phyloP scores from a whole-genome alignment of 2,329 filamentous ascomycete species.

The Byssoonygena ceratinophila region DNA sequence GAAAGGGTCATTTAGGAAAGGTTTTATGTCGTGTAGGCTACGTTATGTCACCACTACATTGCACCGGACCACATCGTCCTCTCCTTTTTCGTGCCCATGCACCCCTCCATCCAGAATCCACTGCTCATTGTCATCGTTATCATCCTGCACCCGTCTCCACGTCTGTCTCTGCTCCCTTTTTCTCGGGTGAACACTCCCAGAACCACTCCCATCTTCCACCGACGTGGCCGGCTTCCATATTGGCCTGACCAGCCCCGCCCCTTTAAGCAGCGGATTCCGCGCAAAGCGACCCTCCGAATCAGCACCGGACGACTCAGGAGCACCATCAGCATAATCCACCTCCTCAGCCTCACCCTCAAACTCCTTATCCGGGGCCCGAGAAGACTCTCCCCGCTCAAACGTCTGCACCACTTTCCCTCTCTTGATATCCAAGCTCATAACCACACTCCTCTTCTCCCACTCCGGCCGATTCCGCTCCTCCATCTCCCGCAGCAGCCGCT shows the following conservation, averaged over 20 bases:
- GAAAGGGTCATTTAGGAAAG: not conserved
- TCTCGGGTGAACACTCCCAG: slow-evolving; percentile 15
- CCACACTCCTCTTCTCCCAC: slow-evolving; percentile 76
- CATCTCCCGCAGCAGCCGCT: slow-evolving; percentile 71
- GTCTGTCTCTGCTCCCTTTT: slow-evolving; percentile 31
- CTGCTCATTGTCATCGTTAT: slow-evolving; percentile 39
- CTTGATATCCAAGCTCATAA: slow-evolving; percentile 74
- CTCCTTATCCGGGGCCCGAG: slow-evolving; percentile 19
- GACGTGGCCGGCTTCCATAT: slow-evolving; percentile 33
- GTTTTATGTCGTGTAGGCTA: not conserved
- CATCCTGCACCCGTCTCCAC: slow-evolving; percentile 40
- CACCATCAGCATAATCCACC: slow-evolving; percentile 26
- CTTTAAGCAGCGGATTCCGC: slow-evolving; percentile 36
- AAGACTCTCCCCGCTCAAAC: slow-evolving; percentile 29
- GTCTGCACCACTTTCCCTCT: slow-evolving; percentile 61
- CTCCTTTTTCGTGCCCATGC: slow-evolving; percentile 27
- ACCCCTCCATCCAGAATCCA: slow-evolving; percentile 40
- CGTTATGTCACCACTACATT: not conserved
- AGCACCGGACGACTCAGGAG: slow-evolving; percentile 15
- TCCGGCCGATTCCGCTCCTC: slow-evolving; percentile 77
- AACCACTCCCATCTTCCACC: slow-evolving; percentile 8
- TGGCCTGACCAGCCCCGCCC: slow-evolving; percentile 36
- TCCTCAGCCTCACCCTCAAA: slow-evolving; percentile 20
- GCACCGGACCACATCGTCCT: slow-evolving; percentile 4
- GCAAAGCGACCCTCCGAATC: slow-evolving; percentile 31